These are phyloP conservation scores for Rhododendron molle DNA, from an alignment of 148 eudicot species.

Conservation along the genomic window DNA sequence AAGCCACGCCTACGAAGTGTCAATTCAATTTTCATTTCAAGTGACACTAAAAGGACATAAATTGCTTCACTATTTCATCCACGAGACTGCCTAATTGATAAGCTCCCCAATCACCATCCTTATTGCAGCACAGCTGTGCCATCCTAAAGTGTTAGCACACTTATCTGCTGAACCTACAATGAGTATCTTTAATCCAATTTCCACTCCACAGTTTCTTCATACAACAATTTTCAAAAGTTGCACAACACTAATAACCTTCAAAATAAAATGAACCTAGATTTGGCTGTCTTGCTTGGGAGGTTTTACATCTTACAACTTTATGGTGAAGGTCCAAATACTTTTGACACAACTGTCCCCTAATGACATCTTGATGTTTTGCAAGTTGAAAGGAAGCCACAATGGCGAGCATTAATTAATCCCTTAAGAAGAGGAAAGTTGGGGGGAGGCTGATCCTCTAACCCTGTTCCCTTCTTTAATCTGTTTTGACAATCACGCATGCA, in stretches of 20 bases:
- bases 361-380: not conserved
- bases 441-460: not conserved
- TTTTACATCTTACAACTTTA: not conserved
- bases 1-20: not conserved
- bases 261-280: not conserved
- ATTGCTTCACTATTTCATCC: constrained; percentile 4
- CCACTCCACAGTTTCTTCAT: not conserved
- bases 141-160: not conserved
- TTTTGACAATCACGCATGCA: not conserved
- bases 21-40: constrained; percentile 3
- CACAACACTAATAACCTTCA: not conserved
- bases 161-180: not conserved
- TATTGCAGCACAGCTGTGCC: not conserved
- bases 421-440: not conserved
- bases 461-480: not conserved
- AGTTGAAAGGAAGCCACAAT: not conserved
- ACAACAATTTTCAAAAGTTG: not conserved
- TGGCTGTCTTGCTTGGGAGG: not conserved
- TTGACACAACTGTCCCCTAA: not conserved
- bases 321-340: not conserved
- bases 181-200: not conserved
- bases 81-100: not conserved
- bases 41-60: not conserved
- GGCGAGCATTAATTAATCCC: not conserved
- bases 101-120: not conserved